Conservation (phyloP, 306 rosid species). For the Fagus crenata region DNA sequence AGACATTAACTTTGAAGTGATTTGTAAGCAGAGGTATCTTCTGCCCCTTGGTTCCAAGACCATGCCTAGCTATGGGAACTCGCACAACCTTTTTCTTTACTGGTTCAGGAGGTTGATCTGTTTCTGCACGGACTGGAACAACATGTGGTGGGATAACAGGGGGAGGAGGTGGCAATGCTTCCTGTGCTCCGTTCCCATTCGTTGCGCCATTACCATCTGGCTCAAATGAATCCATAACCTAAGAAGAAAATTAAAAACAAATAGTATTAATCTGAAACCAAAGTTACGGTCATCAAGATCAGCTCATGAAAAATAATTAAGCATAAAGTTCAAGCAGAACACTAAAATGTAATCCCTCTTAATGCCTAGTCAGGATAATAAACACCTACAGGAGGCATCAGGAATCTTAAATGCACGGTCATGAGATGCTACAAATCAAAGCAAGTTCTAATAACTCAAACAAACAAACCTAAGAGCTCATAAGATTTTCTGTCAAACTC, state of each 20-base stretch:
- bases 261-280: not conserved
- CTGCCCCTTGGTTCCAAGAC: conserved; percentile 60
- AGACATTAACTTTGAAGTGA: conserved; percentile 69
- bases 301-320: too few species aligned
- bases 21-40: conserved; percentile 61
- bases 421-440: not conserved
- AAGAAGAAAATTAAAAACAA: not conserved
- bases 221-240: conserved; percentile 58
- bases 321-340: too few species aligned
- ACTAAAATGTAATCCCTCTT: too few species aligned
- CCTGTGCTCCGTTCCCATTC: conserved; percentile 29
- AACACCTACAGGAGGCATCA: too few species aligned
- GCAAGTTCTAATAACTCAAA: not conserved
- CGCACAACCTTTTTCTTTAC: conserved; percentile 55
- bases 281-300: not conserved
- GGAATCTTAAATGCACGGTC: not conserved
- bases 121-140: conserved; percentile 44
- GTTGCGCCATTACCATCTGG: conserved; percentile 39
- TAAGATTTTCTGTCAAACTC: not conserved
- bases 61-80: conserved; percentile 71
- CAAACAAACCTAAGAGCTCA: not conserved
- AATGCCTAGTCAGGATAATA: too few species aligned
- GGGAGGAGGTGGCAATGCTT: conserved; percentile 78
- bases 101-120: conserved; percentile 40
- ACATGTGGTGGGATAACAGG: conserved; percentile 66